Conservation (phyloP, 75 land plant species). For the Picea sitchensis region DNA sequence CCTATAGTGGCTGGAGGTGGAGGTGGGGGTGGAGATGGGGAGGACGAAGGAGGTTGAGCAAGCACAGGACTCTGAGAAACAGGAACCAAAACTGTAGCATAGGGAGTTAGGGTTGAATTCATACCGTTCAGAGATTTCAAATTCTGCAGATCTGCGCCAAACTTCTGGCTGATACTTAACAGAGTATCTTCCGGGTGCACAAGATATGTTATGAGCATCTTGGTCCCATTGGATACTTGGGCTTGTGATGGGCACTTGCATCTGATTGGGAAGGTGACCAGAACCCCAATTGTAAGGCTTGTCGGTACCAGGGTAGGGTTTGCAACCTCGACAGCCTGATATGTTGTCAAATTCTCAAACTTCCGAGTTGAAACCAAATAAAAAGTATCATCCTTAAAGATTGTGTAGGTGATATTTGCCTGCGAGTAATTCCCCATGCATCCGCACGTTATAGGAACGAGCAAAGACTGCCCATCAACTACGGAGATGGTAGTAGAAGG, state of each 20-base stretch:
- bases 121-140: slow-evolving; percentile 22
- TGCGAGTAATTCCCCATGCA: slow-evolving; percentile 48
- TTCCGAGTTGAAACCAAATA: slow-evolving; percentile 32
- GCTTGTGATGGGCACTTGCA: slow-evolving; percentile 56
- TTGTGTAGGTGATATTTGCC: slow-evolving; percentile 38
- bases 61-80: slow-evolving; percentile 20
- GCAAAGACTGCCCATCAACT: slow-evolving; percentile 31
- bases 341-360: slow-evolving; percentile 56
- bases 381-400: slow-evolving; percentile 46
- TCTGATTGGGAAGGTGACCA: slow-evolving; percentile 35
- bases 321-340: slow-evolving; percentile 34
- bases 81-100: slow-evolving; percentile 30
- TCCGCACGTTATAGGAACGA: slow-evolving; percentile 53
- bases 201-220: slow-evolving; percentile 39
- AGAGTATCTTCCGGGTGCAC: slow-evolving; percentile 28
- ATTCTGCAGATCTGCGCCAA: slow-evolving; percentile 16
- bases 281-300: slow-evolving; percentile 21
- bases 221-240: slow-evolving; percentile 20
- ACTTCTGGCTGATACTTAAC: slow-evolving; percentile 7
- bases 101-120: background rate
- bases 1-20: background rate
- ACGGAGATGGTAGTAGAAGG: slow-evolving; percentile 17
- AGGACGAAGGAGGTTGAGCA: slow-evolving; percentile 15
- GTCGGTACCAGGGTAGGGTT: slow-evolving; percentile 37
- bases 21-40: background rate